Percentiles rank a stretch among this genome's conserved stretches.
Evolutionary conservation across 176 grass and related monocot species (phyloP).

Genomic region (Thalia dealbata): DNA sequence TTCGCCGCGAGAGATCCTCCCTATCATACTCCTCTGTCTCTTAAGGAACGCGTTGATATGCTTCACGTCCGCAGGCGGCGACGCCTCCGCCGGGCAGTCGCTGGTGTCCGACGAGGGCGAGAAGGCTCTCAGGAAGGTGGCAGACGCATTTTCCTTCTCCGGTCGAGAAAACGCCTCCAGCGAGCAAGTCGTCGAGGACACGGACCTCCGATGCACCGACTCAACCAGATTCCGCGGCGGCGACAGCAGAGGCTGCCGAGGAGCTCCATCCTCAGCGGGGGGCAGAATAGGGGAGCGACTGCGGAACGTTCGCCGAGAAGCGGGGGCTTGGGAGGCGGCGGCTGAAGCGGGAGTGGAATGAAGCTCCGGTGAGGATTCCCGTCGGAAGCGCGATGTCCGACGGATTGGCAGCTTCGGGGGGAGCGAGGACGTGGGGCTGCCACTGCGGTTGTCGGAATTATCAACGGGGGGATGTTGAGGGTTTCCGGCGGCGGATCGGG

Average conservation of each 20-base stretch:
- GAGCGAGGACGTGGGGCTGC: background rate
- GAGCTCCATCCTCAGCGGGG: background rate
- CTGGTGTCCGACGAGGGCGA: background rate
- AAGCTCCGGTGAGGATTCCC: conserved; percentile 3
- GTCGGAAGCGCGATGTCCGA: conserved; percentile 58
- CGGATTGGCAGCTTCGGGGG: conserved; percentile 41
- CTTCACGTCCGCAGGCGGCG: conserved; percentile 20
- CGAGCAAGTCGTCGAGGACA: conserved; percentile 10
- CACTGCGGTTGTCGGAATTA: background rate
- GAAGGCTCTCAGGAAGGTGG: background rate
- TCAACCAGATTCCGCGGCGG: conserved; percentile 26
- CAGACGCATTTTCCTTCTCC: background rate
- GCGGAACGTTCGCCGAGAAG: conserved; percentile 3
- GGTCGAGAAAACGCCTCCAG: conserved; percentile 6
- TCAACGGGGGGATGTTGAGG: conserved; percentile 9
- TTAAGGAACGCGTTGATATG: conserved; percentile 53
- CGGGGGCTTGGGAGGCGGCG: conserved; percentile 4
- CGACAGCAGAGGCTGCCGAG: background rate
- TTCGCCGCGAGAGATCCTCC: conserved; percentile 24
- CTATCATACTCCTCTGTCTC: conserved; percentile 33
- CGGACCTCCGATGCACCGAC: conserved; percentile 10
- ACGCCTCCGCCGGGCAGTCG: background rate
- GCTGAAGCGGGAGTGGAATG: conserved; percentile 1
- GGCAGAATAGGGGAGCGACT: conserved; percentile 3
- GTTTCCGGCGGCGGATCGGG: background rate